Conservation (phyloP, 805 yeast genomes). For the Yamadazyma nakazawae region DNA sequence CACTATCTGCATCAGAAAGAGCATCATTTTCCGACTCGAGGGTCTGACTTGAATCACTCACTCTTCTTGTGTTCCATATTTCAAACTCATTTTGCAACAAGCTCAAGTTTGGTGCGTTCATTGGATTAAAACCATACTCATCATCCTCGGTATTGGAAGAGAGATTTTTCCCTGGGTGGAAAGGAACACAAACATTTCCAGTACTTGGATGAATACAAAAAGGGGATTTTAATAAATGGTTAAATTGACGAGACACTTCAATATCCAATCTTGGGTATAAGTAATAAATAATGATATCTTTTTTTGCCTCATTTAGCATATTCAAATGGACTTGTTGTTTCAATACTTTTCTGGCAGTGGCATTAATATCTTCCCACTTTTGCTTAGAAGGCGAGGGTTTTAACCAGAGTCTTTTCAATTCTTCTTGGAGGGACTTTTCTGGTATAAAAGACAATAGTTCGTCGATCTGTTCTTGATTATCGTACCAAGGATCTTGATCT, state of each 20-base stretch:
- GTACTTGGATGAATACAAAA: slow-evolving; percentile 97
- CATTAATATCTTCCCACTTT: slow-evolving; percentile 80
- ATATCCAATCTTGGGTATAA: slow-evolving; percentile 91
- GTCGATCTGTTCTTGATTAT: slow-evolving; percentile 47
- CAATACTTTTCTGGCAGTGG: slow-evolving; percentile 44
- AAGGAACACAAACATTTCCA: slow-evolving; percentile 93
- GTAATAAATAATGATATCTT: slow-evolving; percentile 74
- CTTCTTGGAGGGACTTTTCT: slow-evolving; percentile 52
- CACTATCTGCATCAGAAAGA: slow-evolving; percentile 16
- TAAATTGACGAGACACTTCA: slow-evolving; percentile 85
- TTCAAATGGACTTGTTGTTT: slow-evolving; percentile 46
- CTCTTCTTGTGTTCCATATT: slow-evolving; percentile 37
- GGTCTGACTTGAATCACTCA: slow-evolving; percentile 26
- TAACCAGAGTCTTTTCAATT: slow-evolving; percentile 58
- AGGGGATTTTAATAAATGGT: slow-evolving; percentile 92
- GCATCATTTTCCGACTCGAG: slow-evolving; percentile 8
- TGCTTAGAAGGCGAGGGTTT: slow-evolving; percentile 41
- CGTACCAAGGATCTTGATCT: slow-evolving; percentile 86
- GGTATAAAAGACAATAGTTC: slow-evolving; percentile 62
- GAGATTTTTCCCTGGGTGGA: slow-evolving; percentile 45
- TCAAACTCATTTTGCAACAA: slow-evolving; percentile 64
- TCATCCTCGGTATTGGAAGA: slow-evolving; percentile 33
- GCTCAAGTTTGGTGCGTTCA: slow-evolving; percentile 71
- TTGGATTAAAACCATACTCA: slow-evolving; percentile 66
- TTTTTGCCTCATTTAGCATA: slow-evolving; percentile 64